Evolutionary conservation across 2,329 filamentous ascomycete species (phyloP).

Genomic region (Chaetomium olivaceum): DNA sequence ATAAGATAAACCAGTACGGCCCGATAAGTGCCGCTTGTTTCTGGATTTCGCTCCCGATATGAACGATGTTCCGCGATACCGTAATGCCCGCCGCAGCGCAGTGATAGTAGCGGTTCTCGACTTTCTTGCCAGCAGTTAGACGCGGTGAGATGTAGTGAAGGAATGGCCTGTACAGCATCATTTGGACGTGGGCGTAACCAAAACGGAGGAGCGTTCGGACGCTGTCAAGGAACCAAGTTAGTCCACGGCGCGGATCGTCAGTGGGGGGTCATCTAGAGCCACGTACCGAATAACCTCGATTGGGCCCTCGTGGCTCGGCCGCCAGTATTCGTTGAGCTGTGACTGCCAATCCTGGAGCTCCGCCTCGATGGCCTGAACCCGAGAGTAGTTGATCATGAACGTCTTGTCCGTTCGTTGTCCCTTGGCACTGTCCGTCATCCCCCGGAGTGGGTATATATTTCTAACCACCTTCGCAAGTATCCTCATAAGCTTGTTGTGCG

Average conservation of each 20-base stretch:
- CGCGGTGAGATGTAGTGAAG: constrained; percentile 77
- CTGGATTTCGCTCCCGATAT: constrained; percentile 77
- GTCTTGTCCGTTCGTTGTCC: constrained; percentile 49
- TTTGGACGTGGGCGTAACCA: constrained; percentile 79
- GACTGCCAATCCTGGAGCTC: constrained; percentile 66
- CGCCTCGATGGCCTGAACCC: constrained; percentile 64
- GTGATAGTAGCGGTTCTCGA: constrained; percentile 78
- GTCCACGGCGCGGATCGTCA: neutral
- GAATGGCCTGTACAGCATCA: constrained; percentile 81
- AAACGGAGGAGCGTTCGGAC: constrained; percentile 76
- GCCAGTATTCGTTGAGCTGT: constrained; percentile 70
- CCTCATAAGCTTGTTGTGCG: constrained; percentile 62
- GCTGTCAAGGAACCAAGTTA: constrained; percentile 36
- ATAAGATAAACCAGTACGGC: constrained; percentile 84
- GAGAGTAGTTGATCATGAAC: constrained; percentile 63
- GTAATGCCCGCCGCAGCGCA: constrained; percentile 65
- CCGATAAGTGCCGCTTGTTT: constrained; percentile 74
- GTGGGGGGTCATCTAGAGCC: neutral
- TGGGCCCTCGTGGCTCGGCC: constrained; percentile 74
- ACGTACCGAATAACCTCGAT: constrained; percentile 74
- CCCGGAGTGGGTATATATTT: constrained; percentile 65
- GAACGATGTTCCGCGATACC: constrained; percentile 71
- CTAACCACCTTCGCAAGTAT: constrained; percentile 66
- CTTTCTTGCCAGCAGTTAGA: constrained; percentile 53
- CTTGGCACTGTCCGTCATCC: constrained; percentile 50